Evolutionary conservation across 2,329 filamentous ascomycete species (phyloP).

Genomic region (Botrytis cinerea): DNA sequence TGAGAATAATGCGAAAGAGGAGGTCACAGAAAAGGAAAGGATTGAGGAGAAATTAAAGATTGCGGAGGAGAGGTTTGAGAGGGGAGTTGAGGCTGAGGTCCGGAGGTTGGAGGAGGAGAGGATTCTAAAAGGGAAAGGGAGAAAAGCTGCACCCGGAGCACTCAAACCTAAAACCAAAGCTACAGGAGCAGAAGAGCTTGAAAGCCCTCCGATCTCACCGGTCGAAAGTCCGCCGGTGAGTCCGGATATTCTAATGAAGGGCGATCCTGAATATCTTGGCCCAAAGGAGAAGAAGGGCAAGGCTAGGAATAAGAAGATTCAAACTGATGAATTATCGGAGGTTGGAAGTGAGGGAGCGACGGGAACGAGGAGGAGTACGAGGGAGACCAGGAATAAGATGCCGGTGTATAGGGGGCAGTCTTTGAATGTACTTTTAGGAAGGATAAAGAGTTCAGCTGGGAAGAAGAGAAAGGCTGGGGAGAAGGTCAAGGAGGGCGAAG

Average conservation of each 20-base stretch:
- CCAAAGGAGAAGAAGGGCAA: background rate
- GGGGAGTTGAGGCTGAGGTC: background rate
- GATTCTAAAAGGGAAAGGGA: background rate
- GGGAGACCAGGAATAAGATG: constrained; percentile 3
- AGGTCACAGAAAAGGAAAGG: background rate
- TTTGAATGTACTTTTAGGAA: background rate
- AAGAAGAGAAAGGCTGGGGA: constrained; percentile 15
- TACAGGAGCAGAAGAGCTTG: background rate
- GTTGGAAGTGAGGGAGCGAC: background rate
- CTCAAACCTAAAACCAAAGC: background rate
- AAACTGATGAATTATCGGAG: background rate
- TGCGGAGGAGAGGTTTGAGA: background rate
- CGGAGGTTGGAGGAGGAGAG: background rate
- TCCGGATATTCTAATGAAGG: background rate
- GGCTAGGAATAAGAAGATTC: background rate
- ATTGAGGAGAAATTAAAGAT: constrained; percentile 3
- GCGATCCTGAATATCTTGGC: background rate
- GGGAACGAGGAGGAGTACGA: constrained; percentile 9
- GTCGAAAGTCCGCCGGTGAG: background rate
- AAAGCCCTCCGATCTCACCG: background rate
- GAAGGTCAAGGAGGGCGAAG: no score
- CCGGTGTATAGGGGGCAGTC: background rate
- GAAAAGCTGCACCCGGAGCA: background rate
- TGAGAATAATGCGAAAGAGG: background rate
- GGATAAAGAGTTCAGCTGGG: background rate